phyloP scores from a whole-genome alignment of 306 rosid species.

The Luffa acutangula region DNA sequence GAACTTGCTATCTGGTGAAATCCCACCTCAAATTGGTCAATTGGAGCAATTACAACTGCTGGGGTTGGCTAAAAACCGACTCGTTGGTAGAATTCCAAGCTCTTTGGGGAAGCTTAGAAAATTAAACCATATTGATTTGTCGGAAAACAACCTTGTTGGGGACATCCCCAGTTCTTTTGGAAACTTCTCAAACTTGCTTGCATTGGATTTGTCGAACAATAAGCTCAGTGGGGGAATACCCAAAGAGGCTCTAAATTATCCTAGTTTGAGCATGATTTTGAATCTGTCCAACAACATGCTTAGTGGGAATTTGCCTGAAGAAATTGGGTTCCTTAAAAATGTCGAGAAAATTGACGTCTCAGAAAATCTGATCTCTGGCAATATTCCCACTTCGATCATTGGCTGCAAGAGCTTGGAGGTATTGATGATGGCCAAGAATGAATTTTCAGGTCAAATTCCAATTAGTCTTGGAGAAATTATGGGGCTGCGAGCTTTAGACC shows the following conservation, averaged over 20 bases:
- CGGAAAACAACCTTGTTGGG: slow-evolving; percentile 38
- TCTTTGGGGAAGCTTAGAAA: slow-evolving; percentile 44
- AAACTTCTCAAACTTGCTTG: slow-evolving; percentile 32
- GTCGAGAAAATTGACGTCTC: slow-evolving; percentile 50
- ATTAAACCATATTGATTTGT: slow-evolving; percentile 43
- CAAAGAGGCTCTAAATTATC: slow-evolving; percentile 34
- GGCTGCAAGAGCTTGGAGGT: slow-evolving; percentile 47
- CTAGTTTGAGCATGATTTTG: slow-evolving; percentile 36
- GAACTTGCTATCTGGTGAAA: slow-evolving; percentile 46
- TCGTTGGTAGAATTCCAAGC: slow-evolving; percentile 47
- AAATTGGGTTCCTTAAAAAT: slow-evolving; percentile 22
- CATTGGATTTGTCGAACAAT: slow-evolving; percentile 55
- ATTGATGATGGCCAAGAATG: slow-evolving; percentile 34
- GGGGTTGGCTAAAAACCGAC: slow-evolving; percentile 29
- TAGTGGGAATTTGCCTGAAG: slow-evolving; percentile 52
- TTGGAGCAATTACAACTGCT: slow-evolving; percentile 37
- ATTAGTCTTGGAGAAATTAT: slow-evolving; percentile 27
- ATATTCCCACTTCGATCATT: slow-evolving; percentile 42
- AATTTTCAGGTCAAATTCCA: slow-evolving; percentile 60
- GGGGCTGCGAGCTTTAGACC: slow-evolving; percentile 52
- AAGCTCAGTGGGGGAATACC: slow-evolving; percentile 53
- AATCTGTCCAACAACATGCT: slow-evolving; percentile 50
- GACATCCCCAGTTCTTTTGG: slow-evolving; percentile 37
- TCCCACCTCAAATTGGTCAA: slow-evolving; percentile 47
- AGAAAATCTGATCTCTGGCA: slow-evolving; percentile 34